Conservation (phyloP, 805 yeast species). For the Candida awuae region DNA sequence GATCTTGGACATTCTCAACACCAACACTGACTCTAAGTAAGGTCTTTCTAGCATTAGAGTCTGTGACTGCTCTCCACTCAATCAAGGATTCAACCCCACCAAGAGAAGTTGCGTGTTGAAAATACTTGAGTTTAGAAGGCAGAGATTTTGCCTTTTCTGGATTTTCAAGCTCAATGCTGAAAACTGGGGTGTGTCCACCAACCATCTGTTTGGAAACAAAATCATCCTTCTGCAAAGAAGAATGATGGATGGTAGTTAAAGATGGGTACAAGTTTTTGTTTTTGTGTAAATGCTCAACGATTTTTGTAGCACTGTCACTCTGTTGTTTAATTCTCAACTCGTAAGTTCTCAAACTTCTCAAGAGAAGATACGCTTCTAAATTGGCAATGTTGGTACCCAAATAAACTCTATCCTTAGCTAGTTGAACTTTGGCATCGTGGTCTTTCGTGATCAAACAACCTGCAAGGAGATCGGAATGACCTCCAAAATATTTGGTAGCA, state of each 20-base stretch:
- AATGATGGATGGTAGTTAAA: conserved; percentile 52
- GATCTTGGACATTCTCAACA: conserved; percentile 66
- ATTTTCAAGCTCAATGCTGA: conserved; percentile 48
- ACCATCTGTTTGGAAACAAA: conserved; percentile 60
- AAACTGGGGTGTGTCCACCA: conserved; percentile 65
- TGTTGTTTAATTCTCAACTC: conserved; percentile 66
- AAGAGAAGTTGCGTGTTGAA: conserved; percentile 86
- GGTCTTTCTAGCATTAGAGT: conserved; percentile 45
- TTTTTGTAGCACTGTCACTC: conserved; percentile 47
- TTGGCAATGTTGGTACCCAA: conserved; percentile 77
- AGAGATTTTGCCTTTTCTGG: conserved; percentile 51
- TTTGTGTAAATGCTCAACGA: conserved; percentile 52
- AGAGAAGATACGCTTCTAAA: conserved; percentile 63
- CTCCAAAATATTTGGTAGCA: conserved; percentile 89
- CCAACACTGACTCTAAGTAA: conserved; percentile 76
- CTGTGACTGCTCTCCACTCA: conserved; percentile 83
- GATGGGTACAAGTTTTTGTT: conserved; percentile 41
- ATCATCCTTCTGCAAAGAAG: conserved; percentile 66
- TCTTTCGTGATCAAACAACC: conserved; percentile 71
- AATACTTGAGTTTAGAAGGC: conserved; percentile 58
- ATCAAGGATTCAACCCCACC: conserved; percentile 89
- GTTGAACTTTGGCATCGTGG: conserved; percentile 33
- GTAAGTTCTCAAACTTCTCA: conserved; percentile 75
- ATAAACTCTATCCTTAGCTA: conserved; percentile 55
- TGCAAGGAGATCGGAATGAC: conserved; percentile 87